Base-by-base conservation (phyloP, 306 rosid genomes). In the Cicer yamashitae region DNA sequence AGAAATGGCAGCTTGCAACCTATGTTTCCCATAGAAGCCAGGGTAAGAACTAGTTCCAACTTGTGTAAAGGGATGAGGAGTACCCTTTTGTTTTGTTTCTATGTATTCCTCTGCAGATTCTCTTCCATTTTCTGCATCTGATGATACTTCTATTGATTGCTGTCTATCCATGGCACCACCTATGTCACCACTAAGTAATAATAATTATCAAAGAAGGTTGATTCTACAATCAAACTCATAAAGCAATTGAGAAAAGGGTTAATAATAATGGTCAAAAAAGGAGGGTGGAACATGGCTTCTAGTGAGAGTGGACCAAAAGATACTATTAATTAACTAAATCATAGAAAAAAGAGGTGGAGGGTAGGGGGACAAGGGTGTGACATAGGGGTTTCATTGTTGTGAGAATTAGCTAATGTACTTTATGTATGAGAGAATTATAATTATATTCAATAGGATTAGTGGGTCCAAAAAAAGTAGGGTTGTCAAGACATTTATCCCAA, bases 21-120 rank as follows among this genome's bases (percentile, higher is more conserved):
- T 87, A 66, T 91, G 98, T 77, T 88, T 93, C 43, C 97, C 97
- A 15, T 88, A 67, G 81, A 89, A 87, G 65, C 78, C 81, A 67
- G 90, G 84, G 40, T 72, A 41, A 38, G 83, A 56, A 3, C 7
- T 79, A 17, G 67, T 72, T 71, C 62, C 81, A 67, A 76, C 5
- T 67, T 73, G 73, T 8, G 57, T 13, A 47, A 15, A 58, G 10
- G 76, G 47, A 53, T 67, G 67, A 66, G 20, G 4, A 54, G 18
- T 45, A 67, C 38, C 75, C 50, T 71, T 78, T 65, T 20, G 73
- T 38, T 61, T 53, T 2, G 15, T 74, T 43, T 78, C 59, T 68
- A 62, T 58, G 44, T 3, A 75, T 0, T 75, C 72, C 4, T 79
- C 72, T 48, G 37, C 37, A 30, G 67, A 30, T 30, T 58, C 67